phyloP scores from a whole-genome alignment of 768 basidiomycete species.

The Cantharellus cinnabarinus region DNA sequence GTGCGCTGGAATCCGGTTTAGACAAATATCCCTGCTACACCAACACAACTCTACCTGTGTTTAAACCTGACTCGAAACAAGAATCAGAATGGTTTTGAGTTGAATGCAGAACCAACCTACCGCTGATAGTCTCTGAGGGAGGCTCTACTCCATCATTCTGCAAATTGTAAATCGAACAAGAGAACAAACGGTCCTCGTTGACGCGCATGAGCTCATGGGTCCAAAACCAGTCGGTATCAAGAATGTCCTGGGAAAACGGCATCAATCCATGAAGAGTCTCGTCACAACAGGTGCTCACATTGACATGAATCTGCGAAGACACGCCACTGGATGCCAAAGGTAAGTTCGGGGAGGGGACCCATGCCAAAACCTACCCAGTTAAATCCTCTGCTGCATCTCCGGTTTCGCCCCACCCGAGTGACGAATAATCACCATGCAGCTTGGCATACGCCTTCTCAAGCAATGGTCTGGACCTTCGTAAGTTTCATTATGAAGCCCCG shows the following conservation, averaged over 20 bases:
- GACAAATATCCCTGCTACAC: too few species aligned
- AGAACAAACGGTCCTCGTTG: slow-evolving; percentile 32
- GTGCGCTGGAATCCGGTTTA: slow-evolving; percentile 12
- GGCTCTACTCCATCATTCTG: slow-evolving; percentile 1
- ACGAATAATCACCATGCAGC: slow-evolving; percentile 31
- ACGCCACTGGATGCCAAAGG: slow-evolving; percentile 1
- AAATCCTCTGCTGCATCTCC: slow-evolving; percentile 36
- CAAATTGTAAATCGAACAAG: slow-evolving; percentile 22
- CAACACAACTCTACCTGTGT: too few species aligned
- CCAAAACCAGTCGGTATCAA: slow-evolving; percentile 33
- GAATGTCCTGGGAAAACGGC: slow-evolving; percentile 22
- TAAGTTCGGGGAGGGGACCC: neutral
- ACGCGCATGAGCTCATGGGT: slow-evolving; percentile 30
- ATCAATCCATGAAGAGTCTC: neutral
- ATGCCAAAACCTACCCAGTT: slow-evolving; percentile 26
- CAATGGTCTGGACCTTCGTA: slow-evolving; percentile 17
- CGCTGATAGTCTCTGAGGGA: slow-evolving; percentile 13
- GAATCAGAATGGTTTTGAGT: too few species aligned
- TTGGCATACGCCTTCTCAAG: slow-evolving; percentile 42
- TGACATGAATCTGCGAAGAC: slow-evolving; percentile 2
- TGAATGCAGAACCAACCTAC: neutral
- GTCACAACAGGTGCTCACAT: neutral
- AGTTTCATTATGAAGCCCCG: neutral
- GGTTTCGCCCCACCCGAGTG: slow-evolving; percentile 23
- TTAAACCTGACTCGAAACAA: too few species aligned